phyloP scores from a whole-genome alignment of 306 rosid genomes.

The Dryas alaskensis region DNA sequence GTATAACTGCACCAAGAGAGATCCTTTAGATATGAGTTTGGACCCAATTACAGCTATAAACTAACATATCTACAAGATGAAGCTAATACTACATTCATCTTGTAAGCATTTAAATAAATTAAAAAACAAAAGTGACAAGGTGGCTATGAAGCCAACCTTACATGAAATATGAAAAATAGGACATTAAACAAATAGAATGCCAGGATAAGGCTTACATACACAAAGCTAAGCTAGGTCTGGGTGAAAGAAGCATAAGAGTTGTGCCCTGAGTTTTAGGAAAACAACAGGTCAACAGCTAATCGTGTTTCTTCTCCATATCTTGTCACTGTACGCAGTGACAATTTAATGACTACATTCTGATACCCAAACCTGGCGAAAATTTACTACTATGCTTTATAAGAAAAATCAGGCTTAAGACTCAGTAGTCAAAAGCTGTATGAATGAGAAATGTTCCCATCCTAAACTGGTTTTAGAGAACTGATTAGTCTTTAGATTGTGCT shows the following conservation, averaged over 20 bases:
- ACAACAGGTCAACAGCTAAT: background rate
- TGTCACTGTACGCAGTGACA: background rate
- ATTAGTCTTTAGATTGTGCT: background rate
- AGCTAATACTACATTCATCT: conserved; percentile 27
- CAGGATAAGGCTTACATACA: background rate
- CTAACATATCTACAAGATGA: conserved; percentile 14
- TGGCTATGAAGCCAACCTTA: background rate
- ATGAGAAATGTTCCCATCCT: background rate
- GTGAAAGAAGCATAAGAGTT: background rate
- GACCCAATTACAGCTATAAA: background rate
- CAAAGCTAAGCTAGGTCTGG: background rate
- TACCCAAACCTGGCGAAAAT: background rate
- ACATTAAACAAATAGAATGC: background rate
- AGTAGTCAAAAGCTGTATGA: background rate
- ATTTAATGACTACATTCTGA: background rate
- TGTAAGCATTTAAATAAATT: background rate
- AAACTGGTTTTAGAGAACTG: background rate
- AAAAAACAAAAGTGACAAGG: background rate
- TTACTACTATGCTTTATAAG: background rate
- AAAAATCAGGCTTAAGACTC: background rate
- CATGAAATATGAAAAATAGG: background rate
- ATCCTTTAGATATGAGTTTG: conserved; percentile 10
- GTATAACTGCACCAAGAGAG: conserved; percentile 76
- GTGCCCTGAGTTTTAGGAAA: background rate
- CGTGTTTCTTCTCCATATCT: background rate